Base-by-base conservation (phyloP, 192 early-diverging fungal species). In the Dimargaris xerosporica region DNA sequence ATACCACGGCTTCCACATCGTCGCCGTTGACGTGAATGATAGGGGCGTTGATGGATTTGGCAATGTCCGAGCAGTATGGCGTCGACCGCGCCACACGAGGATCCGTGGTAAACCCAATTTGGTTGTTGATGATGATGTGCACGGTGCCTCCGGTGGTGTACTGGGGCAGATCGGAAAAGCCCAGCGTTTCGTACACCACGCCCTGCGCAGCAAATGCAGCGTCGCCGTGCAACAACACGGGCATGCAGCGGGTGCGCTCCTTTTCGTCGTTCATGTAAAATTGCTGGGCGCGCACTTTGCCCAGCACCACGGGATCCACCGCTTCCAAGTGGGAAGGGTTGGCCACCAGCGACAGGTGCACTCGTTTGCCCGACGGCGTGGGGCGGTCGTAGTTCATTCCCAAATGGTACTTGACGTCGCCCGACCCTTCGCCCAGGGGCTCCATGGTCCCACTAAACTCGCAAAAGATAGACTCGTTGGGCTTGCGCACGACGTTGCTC, bases 261-360 rank as follows among this genome's bases (percentile, higher is more conserved):
- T 82, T 75, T 61, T 85, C 80, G 72, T 96, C 96, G 77, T 87
- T 85, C 71, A 82, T 86, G 76, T 93, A 96, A 75, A 88, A 89
- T 78, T 96, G 96, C 69, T 89, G 82, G 46, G 89, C 96, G 63
- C 93, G 87, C 34, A 91, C 92, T 82, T 99, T 99, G 65, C 96
- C 96, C 63, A 92, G 82, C n/a, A 99, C 96, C 23, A 99, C 93
- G 15, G 93, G 93, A 73, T 99, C 87, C 9, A 91, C 93, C 42
- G 94, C 91, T 76, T 99, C 96, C 76, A 99, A 81, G 67, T 99
- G 96, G 47, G 96, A 99, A 55, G 96, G 96, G 78, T 99, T 99
- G 44, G 96, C 94, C 60, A 90, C 93, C 66, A 99, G 83, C 56
- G 93, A 96, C 63, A 99, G 81, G 74, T 95, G 88, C 60, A 99